Percentiles rank a stretch among this genome's conserved stretches.
Evolutionary conservation across 2,329 filamentous ascomycete genomes (phyloP).

Genomic region (Clarireedia homoeocarpa): DNA sequence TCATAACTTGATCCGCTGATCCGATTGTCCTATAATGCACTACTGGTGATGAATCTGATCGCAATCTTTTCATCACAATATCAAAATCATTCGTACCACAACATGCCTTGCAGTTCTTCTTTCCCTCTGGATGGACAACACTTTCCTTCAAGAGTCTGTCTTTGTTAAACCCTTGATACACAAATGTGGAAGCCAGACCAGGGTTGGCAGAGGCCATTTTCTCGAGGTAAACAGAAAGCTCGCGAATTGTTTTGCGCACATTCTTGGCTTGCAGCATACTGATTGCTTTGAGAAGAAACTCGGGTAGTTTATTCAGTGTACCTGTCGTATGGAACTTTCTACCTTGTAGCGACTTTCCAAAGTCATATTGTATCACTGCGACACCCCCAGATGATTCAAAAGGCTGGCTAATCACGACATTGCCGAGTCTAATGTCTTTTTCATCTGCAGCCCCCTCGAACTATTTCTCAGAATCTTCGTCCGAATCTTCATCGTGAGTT

Average conservation of each 20-base stretch:
- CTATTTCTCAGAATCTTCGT: background rate
- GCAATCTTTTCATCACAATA: background rate
- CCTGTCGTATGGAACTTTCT: background rate
- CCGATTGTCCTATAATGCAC: slow-evolving; percentile 32
- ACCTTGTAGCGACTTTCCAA: slow-evolving; percentile 15
- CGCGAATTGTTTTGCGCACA: background rate
- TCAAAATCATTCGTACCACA: background rate
- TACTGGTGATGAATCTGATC: background rate
- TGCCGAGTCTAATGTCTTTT: slow-evolving; percentile 14
- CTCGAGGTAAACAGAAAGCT: background rate
- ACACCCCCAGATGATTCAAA: slow-evolving; percentile 5
- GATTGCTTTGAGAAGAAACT: background rate
- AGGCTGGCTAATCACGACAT: slow-evolving; percentile 13
- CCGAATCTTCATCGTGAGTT: background rate
- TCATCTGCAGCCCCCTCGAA: slow-evolving; percentile 4
- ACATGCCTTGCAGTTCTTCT: background rate
- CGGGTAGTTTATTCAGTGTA: background rate
- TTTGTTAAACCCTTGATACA: slow-evolving; percentile 17
- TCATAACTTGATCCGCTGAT: slow-evolving; percentile 8
- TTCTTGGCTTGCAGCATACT: background rate
- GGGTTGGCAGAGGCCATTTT: background rate
- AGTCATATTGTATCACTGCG: slow-evolving; percentile 22
- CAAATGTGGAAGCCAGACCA: background rate
- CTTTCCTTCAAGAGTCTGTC: slow-evolving; percentile 22
- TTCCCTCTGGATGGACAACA: slow-evolving; percentile 16